phyloP scores from a whole-genome alignment of 2,329 filamentous ascomycete species.

The Pseudogymnoascus sp. region DNA sequence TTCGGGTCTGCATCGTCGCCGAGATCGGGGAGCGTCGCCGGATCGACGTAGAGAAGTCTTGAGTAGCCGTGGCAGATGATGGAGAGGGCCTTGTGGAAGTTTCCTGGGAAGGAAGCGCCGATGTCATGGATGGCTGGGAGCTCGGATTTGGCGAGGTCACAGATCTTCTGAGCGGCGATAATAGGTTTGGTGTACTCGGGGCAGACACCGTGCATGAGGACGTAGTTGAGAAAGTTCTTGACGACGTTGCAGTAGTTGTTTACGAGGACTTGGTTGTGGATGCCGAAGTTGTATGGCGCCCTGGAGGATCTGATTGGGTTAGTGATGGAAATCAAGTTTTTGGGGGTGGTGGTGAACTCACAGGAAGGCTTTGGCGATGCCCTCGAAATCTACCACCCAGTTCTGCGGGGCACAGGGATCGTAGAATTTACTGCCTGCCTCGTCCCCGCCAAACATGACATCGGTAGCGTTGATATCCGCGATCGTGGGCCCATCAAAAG shows the following conservation, averaged over 20 bases:
- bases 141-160: slow-evolving; percentile 58
- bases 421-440: slow-evolving; percentile 39
- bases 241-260: slow-evolving; percentile 59
- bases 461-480: slow-evolving; percentile 57
- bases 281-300: slow-evolving; percentile 48
- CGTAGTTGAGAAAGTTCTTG: slow-evolving; percentile 81
- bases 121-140: slow-evolving; percentile 51
- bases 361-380: slow-evolving; percentile 71
- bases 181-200: slow-evolving; percentile 68
- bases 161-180: slow-evolving; percentile 55
- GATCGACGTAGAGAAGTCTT: slow-evolving; percentile 13
- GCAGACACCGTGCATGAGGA: slow-evolving; percentile 77
- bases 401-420: slow-evolving; percentile 40
- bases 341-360: slow-evolving; percentile 35
- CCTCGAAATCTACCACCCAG: slow-evolving; percentile 75
- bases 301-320: slow-evolving; percentile 40
- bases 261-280: slow-evolving; percentile 45
- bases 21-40: not conserved
- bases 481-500: slow-evolving; percentile 55
- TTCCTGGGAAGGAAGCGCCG: slow-evolving; percentile 54
- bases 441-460: slow-evolving; percentile 41
- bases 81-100: slow-evolving; percentile 71
- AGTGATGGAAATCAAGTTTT: slow-evolving; percentile 9
- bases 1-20: slow-evolving; percentile 16
- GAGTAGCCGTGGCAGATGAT: slow-evolving; percentile 53